Conservation (phyloP, 2,329 filamentous ascomycete genomes). For the Myriosclerotinia scirpicola region DNA sequence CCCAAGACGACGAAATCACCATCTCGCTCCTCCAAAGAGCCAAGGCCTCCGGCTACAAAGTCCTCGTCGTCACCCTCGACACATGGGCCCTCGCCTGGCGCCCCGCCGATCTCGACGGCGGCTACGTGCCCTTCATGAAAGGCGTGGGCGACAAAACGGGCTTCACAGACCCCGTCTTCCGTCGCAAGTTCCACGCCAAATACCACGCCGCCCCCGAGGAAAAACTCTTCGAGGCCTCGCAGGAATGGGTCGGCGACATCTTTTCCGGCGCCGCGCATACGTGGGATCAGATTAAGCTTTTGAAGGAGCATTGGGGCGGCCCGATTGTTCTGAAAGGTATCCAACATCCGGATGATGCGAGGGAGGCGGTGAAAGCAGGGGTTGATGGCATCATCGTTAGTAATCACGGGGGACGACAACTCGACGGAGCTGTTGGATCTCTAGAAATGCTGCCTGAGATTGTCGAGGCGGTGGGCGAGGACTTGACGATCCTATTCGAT, state of each 20-base stretch:
- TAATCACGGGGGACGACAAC: constrained; percentile 58
- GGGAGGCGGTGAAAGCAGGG: constrained; percentile 47
- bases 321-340: constrained; percentile 65
- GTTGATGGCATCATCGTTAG: constrained; percentile 55
- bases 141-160: constrained; percentile 61
- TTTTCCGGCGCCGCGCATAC: constrained; percentile 54
- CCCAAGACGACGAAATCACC: constrained; percentile 63
- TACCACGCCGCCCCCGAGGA: constrained; percentile 46
- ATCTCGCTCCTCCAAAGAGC: constrained; percentile 62
- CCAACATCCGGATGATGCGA: constrained; percentile 50
- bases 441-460: constrained; percentile 60
- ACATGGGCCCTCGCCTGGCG: constrained; percentile 70
- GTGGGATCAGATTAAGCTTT: constrained; percentile 61
- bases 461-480: constrained; percentile 59
- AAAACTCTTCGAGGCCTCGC: constrained; percentile 51
- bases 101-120: constrained; percentile 64
- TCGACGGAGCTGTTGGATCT: constrained; percentile 55
- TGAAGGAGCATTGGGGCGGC: constrained; percentile 61
- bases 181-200: constrained; percentile 54
- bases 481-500: constrained; percentile 62
- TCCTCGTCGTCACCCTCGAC: constrained; percentile 71
- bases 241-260: constrained; percentile 53
- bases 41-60: constrained; percentile 59
- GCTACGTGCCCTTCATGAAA: constrained; percentile 59
- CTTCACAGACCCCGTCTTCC: constrained; percentile 67